These are phyloP conservation scores for Cardamine occulta DNA, from an alignment of 345 rosid species.

Conservation along the genomic window DNA sequence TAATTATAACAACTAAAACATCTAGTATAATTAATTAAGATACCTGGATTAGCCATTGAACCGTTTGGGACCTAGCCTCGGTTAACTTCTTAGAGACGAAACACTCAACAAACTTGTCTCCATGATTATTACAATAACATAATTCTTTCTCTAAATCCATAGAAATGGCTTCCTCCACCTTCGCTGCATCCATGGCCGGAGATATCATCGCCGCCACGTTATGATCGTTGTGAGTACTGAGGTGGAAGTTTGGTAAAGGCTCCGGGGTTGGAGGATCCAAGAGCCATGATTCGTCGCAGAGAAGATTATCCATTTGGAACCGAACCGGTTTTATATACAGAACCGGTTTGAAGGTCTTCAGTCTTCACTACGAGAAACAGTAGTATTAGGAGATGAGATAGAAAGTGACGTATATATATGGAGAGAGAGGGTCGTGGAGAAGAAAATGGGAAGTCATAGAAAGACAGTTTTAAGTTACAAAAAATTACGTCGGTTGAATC, in stretches of 20 bases:
- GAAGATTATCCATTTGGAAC: conserved; percentile 36
- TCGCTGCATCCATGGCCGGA: conserved; percentile 10
- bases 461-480: conserved; percentile 29
- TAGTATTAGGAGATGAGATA: not conserved
- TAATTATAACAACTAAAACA: too few relatives aligned
- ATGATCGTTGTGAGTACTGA: not conserved
- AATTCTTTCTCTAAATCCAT: conserved; percentile 40
- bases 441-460: conserved; percentile 35
- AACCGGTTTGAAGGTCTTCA: not conserved
- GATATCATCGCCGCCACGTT: not conserved
- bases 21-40: not conserved
- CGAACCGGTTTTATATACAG: conserved; percentile 8
- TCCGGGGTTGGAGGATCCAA: conserved; percentile 30
- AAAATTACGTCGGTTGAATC: conserved; percentile 22
- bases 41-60: conserved; percentile 44
- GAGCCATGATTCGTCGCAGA: conserved; percentile 43
- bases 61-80: conserved; percentile 21
- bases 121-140: conserved; percentile 16
- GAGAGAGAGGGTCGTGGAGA: conserved; percentile 39
- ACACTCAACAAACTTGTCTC: conserved; percentile 35
- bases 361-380: conserved; percentile 20
- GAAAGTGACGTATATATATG: conserved; percentile 27
- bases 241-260: conserved; percentile 10
- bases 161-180: conserved; percentile 32
- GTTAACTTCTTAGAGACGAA: conserved; percentile 28